Percentiles rank a stretch among this genome's conserved stretches.
Conservation (phyloP, 192 early-diverging fungal species). For the Thoreauomyces humboldtii region DNA sequence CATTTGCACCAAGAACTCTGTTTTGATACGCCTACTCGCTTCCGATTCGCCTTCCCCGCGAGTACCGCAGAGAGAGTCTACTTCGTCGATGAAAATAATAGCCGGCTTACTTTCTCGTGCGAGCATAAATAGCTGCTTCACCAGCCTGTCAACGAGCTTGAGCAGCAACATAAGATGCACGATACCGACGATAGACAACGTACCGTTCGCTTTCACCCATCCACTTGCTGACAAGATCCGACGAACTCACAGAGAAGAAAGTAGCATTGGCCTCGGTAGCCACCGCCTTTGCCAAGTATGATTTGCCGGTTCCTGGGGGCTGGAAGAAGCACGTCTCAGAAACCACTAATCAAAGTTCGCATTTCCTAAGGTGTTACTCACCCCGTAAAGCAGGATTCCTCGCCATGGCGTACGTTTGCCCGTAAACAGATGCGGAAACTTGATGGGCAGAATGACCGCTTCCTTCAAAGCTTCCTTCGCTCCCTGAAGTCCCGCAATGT, state of each 20-base stretch:
- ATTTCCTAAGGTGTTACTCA: slow-evolving; percentile 18
- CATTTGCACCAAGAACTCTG: slow-evolving; percentile 98
- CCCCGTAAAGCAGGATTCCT: slow-evolving; percentile 93
- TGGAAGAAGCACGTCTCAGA: not conserved
- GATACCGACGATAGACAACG: not conserved
- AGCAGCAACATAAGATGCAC: no score
- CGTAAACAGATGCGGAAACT: slow-evolving; percentile 95
- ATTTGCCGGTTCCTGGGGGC: slow-evolving; percentile 98
- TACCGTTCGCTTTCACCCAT: slow-evolving; percentile 96
- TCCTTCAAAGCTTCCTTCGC: slow-evolving; percentile 97
- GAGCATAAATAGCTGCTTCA: slow-evolving; percentile 92
- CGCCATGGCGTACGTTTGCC: slow-evolving; percentile 95
- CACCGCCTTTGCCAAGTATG: slow-evolving; percentile 94
- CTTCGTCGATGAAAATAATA: slow-evolving; percentile 99
- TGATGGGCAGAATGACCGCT: slow-evolving; percentile 97
- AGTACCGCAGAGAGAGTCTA: slow-evolving; percentile 92
- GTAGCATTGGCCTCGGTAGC: slow-evolving; percentile 96
- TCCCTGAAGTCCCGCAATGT: slow-evolving; percentile 92
- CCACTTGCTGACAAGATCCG: slow-evolving; percentile 99
- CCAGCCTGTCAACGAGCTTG: no score
- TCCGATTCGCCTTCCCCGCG: slow-evolving; percentile 98
- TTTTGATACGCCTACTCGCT: slow-evolving; percentile 93
- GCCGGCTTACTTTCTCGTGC: slow-evolving; percentile 90
- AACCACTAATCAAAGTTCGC: not conserved
- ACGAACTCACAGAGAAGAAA: slow-evolving; percentile 95